phyloP scores from a whole-genome alignment of 495 filamentous ascomycete species.

The Hypoxylon subgilvum region DNA sequence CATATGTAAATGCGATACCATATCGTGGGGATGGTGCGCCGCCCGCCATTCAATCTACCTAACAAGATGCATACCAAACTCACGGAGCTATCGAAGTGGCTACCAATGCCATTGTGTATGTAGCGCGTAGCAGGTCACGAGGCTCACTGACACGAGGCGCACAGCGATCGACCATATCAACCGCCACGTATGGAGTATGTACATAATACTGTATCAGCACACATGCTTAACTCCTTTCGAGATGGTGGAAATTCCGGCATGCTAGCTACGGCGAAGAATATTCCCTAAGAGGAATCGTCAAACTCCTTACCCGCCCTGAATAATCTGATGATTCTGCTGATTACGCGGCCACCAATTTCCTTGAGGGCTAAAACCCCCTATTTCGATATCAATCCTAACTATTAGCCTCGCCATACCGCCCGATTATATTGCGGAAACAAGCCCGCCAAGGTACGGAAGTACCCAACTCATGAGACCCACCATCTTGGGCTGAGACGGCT shows the following conservation, averaged over 20 bases:
- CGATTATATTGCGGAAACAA: neutral
- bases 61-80: conserved; percentile 8
- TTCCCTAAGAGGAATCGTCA: conserved; percentile 15
- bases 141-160: too few relatives aligned
- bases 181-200: too few relatives aligned
- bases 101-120: too few relatives aligned
- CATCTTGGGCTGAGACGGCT: conserved; percentile 15
- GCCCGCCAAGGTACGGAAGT: conserved; percentile 1
- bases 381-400: conserved; percentile 6
- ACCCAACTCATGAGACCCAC: too few relatives aligned
- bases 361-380: conserved; percentile 8
- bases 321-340: neutral
- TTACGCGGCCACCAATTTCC: conserved; percentile 30
- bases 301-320: conserved; percentile 23
- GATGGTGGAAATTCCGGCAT: neutral
- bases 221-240: conserved; percentile 4
- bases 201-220: too few relatives aligned
- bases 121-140: too few relatives aligned
- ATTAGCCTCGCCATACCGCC: too few relatives aligned
- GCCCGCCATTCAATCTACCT: too few relatives aligned
- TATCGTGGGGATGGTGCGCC: neutral
- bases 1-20: neutral
- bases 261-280: conserved; percentile 4
- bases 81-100: conserved; percentile 1
- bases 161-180: too few relatives aligned